Evolutionary conservation across 2,329 filamentous ascomycete species (phyloP).

Genomic region (Herpotrichia juniperi): DNA sequence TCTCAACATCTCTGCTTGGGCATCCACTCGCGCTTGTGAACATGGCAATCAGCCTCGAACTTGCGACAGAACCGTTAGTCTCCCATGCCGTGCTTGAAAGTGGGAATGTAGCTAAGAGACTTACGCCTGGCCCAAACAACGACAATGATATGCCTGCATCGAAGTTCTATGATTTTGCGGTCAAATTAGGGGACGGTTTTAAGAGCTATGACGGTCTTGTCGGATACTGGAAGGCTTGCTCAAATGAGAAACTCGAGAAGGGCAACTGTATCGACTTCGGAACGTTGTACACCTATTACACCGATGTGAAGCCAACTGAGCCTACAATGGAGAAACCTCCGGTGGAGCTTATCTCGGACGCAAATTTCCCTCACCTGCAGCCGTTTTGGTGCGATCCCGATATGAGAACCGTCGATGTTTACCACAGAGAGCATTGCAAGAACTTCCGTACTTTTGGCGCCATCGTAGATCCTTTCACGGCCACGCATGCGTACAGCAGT

Average conservation of each 20-base stretch:
- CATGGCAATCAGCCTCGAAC: slow-evolving; percentile 48
- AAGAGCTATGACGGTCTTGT: slow-evolving; percentile 48
- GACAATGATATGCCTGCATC: neutral
- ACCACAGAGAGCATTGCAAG: neutral
- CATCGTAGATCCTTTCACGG: slow-evolving; percentile 47
- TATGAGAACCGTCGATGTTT: neutral
- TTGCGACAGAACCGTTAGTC: slow-evolving; percentile 22
- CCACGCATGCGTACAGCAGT: slow-evolving; percentile 43
- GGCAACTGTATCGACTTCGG: slow-evolving; percentile 23
- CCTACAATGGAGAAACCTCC: neutral
- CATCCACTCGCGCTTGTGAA: slow-evolving; percentile 52
- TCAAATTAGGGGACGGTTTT: slow-evolving; percentile 46
- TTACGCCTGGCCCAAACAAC: no score
- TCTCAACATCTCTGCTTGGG: slow-evolving; percentile 46
- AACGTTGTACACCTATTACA: neutral
- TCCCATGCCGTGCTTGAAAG: neutral
- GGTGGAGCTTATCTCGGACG: neutral
- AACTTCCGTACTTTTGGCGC: slow-evolving; percentile 13
- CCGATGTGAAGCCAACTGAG: no score
- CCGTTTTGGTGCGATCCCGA: neutral
- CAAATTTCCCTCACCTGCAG: neutral
- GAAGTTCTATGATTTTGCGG: slow-evolving; percentile 40
- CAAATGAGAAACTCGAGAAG: neutral
- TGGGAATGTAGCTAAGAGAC: no score
- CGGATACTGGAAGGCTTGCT: slow-evolving; percentile 45